A percentile compares a stretch with the other conserved stretches of the same genome.
These are phyloP conservation scores for Chenopodium formosanum DNA, from an alignment of 148 eudicot genomes.

Conservation along the genomic window DNA sequence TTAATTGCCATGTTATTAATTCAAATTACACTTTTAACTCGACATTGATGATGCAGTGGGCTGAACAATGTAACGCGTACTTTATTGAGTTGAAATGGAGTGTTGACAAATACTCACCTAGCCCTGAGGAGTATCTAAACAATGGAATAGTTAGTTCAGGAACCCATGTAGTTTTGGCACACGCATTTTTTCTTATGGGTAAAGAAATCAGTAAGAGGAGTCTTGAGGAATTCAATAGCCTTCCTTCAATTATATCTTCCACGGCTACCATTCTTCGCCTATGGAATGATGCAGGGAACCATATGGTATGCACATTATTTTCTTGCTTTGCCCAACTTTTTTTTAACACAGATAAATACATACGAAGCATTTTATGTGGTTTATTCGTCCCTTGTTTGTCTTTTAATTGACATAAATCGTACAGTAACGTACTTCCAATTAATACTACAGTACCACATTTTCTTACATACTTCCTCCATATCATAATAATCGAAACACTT, in stretches of 20 bases:
- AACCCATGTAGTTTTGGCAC: conserved; percentile 44
- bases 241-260: conserved; percentile 41
- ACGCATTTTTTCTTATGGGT: conserved; percentile 46
- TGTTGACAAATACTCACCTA: conserved; percentile 33
- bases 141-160: conserved; percentile 50
- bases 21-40: too few species aligned
- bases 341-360: too few species aligned
- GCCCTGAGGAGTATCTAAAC: conserved; percentile 44
- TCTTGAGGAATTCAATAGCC: conserved; percentile 25
- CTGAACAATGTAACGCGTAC: conserved; percentile 40
- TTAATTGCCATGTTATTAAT: too few species aligned
- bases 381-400: too few species aligned
- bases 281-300: conserved; percentile 58
- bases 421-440: too few species aligned
- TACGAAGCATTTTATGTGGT: too few species aligned
- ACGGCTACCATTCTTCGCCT: conserved; percentile 51
- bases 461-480: too few species aligned
- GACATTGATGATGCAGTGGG: conserved; percentile 44
- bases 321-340: not conserved
- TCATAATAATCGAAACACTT: too few species aligned
- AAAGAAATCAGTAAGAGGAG: conserved; percentile 31
- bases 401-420: too few species aligned
- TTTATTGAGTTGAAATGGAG: conserved; percentile 50
- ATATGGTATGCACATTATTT: conserved; percentile 25
- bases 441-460: too few species aligned